These are phyloP conservation scores for Lentinula sp. DNA, from an alignment of 768 basidiomycete genomes.

Conservation along the genomic window DNA sequence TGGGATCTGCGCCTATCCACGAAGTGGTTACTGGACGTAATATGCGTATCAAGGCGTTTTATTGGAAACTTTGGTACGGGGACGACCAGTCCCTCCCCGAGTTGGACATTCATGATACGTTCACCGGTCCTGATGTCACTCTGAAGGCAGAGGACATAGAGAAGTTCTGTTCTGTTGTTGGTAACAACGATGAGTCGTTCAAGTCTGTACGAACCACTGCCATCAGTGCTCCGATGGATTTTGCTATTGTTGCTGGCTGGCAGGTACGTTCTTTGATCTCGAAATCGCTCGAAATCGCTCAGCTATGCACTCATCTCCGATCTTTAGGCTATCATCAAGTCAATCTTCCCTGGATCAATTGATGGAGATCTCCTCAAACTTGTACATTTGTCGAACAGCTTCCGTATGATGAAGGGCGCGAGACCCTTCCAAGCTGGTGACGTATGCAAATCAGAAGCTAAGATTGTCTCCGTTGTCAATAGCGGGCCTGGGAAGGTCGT, in stretches of 20 bases:
- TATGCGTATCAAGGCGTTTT: constrained; percentile 90
- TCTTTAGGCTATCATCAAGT: constrained; percentile 92
- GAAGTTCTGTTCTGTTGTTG: constrained; percentile 87
- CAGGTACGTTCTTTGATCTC: constrained; percentile 52
- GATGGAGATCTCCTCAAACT: constrained; percentile 95
- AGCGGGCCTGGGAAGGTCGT: constrained; percentile 91
- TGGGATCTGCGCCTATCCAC: constrained; percentile 89
- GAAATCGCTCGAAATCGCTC: not conserved
- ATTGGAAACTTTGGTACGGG: constrained; percentile 98
- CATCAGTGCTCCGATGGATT: constrained; percentile 95
- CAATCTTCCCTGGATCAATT: constrained; percentile 89
- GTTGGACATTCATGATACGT: constrained; percentile 77
- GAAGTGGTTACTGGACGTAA: constrained; percentile 83
- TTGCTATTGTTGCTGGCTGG: constrained; percentile 98
- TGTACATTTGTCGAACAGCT: constrained; percentile 96
- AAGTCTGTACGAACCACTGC: constrained; percentile 65
- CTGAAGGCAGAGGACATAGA: constrained; percentile 77
- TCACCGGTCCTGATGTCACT: constrained; percentile 81
- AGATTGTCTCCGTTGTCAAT: constrained; percentile 86
- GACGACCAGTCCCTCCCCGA: constrained; percentile 71
- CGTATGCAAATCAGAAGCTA: constrained; percentile 83
- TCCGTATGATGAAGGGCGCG: constrained; percentile 79
- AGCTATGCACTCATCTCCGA: not conserved
- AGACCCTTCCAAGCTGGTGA: constrained; percentile 79
- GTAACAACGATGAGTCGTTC: constrained; percentile 89